Evolutionary conservation across 2,329 filamentous ascomycete species (phyloP).

Genomic region (Clonostachys chloroleuca): DNA sequence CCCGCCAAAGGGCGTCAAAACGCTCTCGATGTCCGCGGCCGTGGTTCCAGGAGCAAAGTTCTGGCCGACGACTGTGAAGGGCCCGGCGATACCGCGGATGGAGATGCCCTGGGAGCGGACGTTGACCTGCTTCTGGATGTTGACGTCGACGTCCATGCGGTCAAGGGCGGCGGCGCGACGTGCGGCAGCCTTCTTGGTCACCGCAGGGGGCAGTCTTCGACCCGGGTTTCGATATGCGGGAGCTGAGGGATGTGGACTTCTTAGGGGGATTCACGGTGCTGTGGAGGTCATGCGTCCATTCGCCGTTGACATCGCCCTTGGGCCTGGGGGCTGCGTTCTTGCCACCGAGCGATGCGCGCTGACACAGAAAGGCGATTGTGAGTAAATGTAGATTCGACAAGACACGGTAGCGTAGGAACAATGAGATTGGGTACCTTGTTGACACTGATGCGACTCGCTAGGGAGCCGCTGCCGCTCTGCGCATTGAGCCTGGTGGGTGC

Average conservation of each 20-base stretch:
- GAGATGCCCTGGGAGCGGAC: slow-evolving; percentile 47
- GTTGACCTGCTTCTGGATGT: slow-evolving; percentile 28
- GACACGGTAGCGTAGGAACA: not conserved
- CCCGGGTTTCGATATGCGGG: slow-evolving; percentile 38
- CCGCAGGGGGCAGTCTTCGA: slow-evolving; percentile 4
- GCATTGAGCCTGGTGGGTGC: slow-evolving; percentile 45
- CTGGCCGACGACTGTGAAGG: slow-evolving; percentile 68
- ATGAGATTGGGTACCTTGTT: slow-evolving; percentile 50
- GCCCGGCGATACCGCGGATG: slow-evolving; percentile 70
- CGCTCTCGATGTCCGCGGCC: slow-evolving; percentile 76
- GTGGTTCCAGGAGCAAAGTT: slow-evolving; percentile 83
- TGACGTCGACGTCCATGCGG: slow-evolving; percentile 25
- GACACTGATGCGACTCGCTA: slow-evolving; percentile 69
- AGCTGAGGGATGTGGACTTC: slow-evolving; percentile 33
- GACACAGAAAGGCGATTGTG: slow-evolving; percentile 11
- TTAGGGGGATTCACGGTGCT: slow-evolving; percentile 25
- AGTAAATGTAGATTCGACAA: not conserved
- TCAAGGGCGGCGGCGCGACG: slow-evolving; percentile 40
- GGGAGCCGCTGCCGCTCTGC: slow-evolving; percentile 41
- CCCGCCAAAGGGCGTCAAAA: slow-evolving; percentile 72
- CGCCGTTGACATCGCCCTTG: slow-evolving; percentile 51
- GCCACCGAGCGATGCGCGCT: slow-evolving; percentile 14
- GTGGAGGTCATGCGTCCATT: slow-evolving; percentile 71
- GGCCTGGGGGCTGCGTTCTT: slow-evolving; percentile 25
- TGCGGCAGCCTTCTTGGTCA: slow-evolving; percentile 10